These are phyloP conservation scores for Bipolaris victoriae DNA, from an alignment of 2,329 filamentous ascomycete species.

Conservation along the genomic window DNA sequence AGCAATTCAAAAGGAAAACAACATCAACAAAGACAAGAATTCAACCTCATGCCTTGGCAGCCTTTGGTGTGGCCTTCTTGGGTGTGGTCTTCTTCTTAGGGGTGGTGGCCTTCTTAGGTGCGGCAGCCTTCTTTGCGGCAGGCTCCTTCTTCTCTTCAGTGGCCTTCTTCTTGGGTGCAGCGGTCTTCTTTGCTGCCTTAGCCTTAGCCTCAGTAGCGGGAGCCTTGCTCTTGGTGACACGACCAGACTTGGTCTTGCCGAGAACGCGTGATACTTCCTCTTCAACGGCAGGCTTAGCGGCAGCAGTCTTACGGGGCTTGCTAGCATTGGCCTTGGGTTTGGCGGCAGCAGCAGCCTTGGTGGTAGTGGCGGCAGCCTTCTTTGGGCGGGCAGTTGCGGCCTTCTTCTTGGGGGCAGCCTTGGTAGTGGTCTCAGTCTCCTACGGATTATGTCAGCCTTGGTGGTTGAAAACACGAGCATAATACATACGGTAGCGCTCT, in stretches of 20 bases:
- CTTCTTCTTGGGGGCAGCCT: conserved; percentile 29
- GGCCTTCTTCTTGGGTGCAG: conserved; percentile 40
- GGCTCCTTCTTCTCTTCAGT: conserved; percentile 45
- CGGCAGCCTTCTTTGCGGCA: conserved; percentile 46
- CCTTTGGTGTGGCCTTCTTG: conserved; percentile 55
- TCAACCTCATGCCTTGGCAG: conserved; percentile 37
- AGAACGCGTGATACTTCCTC: conserved; percentile 71
- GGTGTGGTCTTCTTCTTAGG: conserved; percentile 57
- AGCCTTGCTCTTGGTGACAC: conserved; percentile 74
- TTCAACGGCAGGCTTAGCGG: conserved; percentile 68
- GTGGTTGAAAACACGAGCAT: neutral
- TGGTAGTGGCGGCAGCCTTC: conserved; percentile 35
- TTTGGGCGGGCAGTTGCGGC: conserved; percentile 27
- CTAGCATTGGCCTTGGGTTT: conserved; percentile 55
- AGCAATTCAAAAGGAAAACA: conserved; percentile 27
- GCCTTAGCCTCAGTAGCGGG: conserved; percentile 40
- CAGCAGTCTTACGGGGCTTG: conserved; percentile 55
- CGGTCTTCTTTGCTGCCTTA: neutral
- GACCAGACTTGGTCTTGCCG: conserved; percentile 84
- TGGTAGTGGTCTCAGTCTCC: conserved; percentile 38
- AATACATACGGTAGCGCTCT: conserved; percentile 29
- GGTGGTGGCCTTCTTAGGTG: conserved; percentile 52
- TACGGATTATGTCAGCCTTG: conserved; percentile 24
- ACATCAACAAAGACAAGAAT: conserved; percentile 33
- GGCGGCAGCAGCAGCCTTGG: conserved; percentile 36